Evolutionary conservation across 441 rosid genomes (phyloP), one percentile per base, ranked within the genome.

Genomic region (Adansonia grandidieri): DNA sequence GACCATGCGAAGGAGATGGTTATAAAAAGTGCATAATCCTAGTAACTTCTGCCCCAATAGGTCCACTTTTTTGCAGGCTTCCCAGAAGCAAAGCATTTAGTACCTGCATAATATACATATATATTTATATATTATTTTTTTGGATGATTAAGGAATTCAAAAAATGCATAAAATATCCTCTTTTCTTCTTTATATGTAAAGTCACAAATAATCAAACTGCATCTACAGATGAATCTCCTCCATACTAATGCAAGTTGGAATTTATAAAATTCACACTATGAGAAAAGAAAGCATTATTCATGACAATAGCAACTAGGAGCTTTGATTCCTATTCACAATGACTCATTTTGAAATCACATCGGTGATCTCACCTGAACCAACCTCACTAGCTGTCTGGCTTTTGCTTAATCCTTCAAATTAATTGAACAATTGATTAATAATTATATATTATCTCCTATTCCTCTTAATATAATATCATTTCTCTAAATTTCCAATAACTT

Each of bases 1-100:
- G 50, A 37, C 76, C 65, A 57, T 57, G 19, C 2, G 10, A 40
- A 40, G 76, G 40, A 73, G 37, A 42, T 1, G 53, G 51, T 28
- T 17, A 14, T 44, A 62, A 48, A 28, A 62, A 6, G 74, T 57
- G 8, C 42, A 79, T 19, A 13, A 50, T 45, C 65, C 82, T 86
- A 95, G 84, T 95, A 95, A 86, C 97, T 93, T 91, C 98, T 91
- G 78, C 99, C 99, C 98, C 98, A 95, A 74, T 90, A 95, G 64
- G 94, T 92, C 99, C 99, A 95, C 77, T 85, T 93, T 83, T 84
- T 93, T 0, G 99, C 99, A 9, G 96, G 94, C 87, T 93, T 95
- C 62, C 97, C 97, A 0, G 97, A 93, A 10, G 93, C 98, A 83
- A 96, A 96, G 85, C 99, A 96, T 28, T 69, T 80, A 5, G 97